A percentile compares a stretch with the other conserved stretches of the same genome.
Conservation (phyloP, 495 filamentous ascomycete species). For the Tuber indicum region DNA sequence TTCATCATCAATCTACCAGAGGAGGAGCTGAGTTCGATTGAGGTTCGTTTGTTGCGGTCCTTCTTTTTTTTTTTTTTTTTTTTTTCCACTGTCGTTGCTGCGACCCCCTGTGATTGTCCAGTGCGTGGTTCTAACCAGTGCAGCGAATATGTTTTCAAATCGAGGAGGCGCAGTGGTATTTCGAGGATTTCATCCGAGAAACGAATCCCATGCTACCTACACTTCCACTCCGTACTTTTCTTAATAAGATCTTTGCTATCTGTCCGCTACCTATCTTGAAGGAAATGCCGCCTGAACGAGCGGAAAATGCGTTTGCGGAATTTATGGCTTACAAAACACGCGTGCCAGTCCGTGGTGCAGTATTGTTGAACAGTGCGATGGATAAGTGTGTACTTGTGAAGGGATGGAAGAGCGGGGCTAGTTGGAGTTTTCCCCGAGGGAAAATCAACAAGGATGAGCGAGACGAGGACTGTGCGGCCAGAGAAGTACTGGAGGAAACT, state of each 20-base stretch:
- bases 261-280: conserved; percentile 58
- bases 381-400: conserved; percentile 86
- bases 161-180: conserved; percentile 99
- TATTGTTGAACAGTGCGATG: conserved; percentile 85
- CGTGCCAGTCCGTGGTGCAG: conserved; percentile 87
- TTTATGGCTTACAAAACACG: conserved; percentile 90
- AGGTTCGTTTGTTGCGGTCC: conserved; percentile 42
- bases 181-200: conserved; percentile 96
- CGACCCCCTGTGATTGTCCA: background rate
- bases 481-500: conserved; percentile 94
- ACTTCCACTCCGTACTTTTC: conserved; percentile 74
- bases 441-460: conserved; percentile 97
- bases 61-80: too few species aligned
- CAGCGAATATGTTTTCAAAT: conserved; percentile 91
- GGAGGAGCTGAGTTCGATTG: conserved; percentile 80
- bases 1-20: conserved; percentile 93
- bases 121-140: conserved; percentile 5
- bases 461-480: conserved; percentile 82
- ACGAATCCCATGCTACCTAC: conserved; percentile 77
- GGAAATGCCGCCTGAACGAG: conserved; percentile 64
- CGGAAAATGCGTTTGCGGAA: conserved; percentile 73
- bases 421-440: conserved; percentile 92
- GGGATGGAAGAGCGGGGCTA: conserved; percentile 93
- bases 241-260: conserved; percentile 80
- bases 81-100: background rate